Conservation (phyloP, 2,329 filamentous ascomycete genomes). For the Fusarium sp. region DNA sequence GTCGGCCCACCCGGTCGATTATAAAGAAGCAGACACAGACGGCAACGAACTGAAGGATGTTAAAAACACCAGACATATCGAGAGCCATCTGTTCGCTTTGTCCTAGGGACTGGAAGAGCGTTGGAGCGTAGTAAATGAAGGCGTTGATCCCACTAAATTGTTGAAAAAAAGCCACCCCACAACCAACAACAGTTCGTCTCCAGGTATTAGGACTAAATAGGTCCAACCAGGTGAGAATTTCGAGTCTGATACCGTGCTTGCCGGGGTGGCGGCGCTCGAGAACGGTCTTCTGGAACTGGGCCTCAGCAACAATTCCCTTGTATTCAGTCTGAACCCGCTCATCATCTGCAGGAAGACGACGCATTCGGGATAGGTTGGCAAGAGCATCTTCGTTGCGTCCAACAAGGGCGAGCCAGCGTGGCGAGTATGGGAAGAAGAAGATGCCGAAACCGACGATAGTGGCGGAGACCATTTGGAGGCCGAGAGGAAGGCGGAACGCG, state of each 20-base stretch:
- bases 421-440: slow-evolving; percentile 72
- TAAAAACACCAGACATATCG: slow-evolving; percentile 55
- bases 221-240: slow-evolving; percentile 60
- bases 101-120: slow-evolving; percentile 55
- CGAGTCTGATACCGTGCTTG: slow-evolving; percentile 26
- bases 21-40: slow-evolving; percentile 42
- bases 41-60: slow-evolving; percentile 58
- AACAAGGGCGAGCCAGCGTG: slow-evolving; percentile 76
- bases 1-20: slow-evolving; percentile 22
- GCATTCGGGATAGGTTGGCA: slow-evolving; percentile 66
- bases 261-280: slow-evolving; percentile 16
- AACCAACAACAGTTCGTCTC: slow-evolving; percentile 60
- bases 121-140: slow-evolving; percentile 60
- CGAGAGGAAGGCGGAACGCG: slow-evolving; percentile 51
- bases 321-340: slow-evolving; percentile 72
- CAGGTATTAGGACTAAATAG: slow-evolving; percentile 64
- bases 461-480: slow-evolving; percentile 63
- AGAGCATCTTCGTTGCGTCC: slow-evolving; percentile 74
- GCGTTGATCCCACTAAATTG: slow-evolving; percentile 64
- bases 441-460: slow-evolving; percentile 65
- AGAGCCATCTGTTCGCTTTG: slow-evolving; percentile 51
- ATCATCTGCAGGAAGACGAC: slow-evolving; percentile 66
- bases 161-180: slow-evolving; percentile 59
- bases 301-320: slow-evolving; percentile 67
- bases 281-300: slow-evolving; percentile 63